Conservation (phyloP, 2,329 filamentous ascomycete species). For the Claviceps maximensis region DNA sequence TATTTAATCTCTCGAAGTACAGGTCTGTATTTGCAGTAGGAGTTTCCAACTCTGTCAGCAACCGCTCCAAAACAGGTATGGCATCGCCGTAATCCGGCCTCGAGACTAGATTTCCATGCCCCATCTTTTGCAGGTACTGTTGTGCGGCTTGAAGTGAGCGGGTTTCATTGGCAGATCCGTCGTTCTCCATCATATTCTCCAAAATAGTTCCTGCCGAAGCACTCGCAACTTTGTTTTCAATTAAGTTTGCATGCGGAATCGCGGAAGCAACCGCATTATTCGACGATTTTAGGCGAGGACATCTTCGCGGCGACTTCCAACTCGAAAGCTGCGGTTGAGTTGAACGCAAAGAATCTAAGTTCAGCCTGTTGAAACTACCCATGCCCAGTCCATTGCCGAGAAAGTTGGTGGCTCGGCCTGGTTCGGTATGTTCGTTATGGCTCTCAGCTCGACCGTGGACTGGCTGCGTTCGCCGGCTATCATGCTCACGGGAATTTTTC, state of each 20-base stretch:
- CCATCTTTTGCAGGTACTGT: slow-evolving; percentile 1
- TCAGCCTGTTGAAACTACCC: slow-evolving; percentile 1
- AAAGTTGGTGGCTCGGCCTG: neutral
- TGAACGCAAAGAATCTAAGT: neutral
- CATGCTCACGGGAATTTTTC: slow-evolving; percentile 1
- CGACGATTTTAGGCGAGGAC: neutral
- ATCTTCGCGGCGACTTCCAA: slow-evolving; percentile 1
- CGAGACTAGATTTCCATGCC: neutral
- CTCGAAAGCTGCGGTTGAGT: neutral
- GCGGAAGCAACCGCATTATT: neutral
- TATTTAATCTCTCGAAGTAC: slow-evolving; percentile 2
- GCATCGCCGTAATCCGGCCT: slow-evolving; percentile 6
- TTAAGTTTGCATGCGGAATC: neutral
- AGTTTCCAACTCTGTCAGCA: slow-evolving; percentile 6
- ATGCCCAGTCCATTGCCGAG: slow-evolving; percentile 3
- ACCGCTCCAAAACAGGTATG: slow-evolving; percentile 3
- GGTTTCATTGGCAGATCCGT: neutral
- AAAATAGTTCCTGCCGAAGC: neutral
- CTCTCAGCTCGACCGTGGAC: neutral
- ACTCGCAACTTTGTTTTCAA: neutral
- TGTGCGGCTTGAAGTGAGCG: slow-evolving; percentile 2
- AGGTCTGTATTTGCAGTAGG: neutral
- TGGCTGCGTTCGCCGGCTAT: neutral
- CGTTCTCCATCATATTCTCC: neutral
- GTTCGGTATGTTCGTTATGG: neutral